Evolutionary conservation across 345 rosid genomes (phyloP), one percentile per base, ranked within the genome.

Genomic region (Luvunga scandens): DNA sequence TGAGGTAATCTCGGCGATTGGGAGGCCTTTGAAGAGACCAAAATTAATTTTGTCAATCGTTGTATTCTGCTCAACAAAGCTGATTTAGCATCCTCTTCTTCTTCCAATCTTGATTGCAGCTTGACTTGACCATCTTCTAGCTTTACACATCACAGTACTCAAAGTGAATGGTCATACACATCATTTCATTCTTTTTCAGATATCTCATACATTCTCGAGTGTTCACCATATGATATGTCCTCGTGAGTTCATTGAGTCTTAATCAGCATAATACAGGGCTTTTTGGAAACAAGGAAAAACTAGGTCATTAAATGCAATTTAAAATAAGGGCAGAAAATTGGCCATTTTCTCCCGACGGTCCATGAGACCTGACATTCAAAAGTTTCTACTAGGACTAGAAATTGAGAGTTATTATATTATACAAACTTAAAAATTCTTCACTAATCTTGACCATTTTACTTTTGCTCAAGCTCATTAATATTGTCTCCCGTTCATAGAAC

Each of bases 11-110:
- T 87, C 67, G 97, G 79, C 69, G 97, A 73, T 69, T 91, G 98
- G 70, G 98, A 88, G 81, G 91, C 85, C 86, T 94, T 97, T 38
- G 97, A 83, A 55, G 99, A 97, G 75, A 97, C 99, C 85, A 97
- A 87, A 82, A 97, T 97, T 87, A 97, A 86, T 83, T 97, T 97
- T 16, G 98, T 97, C 82, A 97, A 75, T 76, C 94, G 85, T 62
- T 97, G 99, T 84, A 97, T 97, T 88, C 99, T 87, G 85, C 98
- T 90, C 86, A 97, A 76, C 45, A 97, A 86, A 88, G 97, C 99
- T 34, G 94, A 98, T 86, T 97, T 97, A n/a, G 98, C 97, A 82
- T 97, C 99, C 89, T 97, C 99, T 85, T 94, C 99, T 86, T 94
- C 90, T 85, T 96, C 99, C 85, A 94, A 87, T 85, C 97, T 92